Percentiles rank a stretch among this genome's conserved stretches.
phyloP scores from a whole-genome alignment of 1,284 basidiomycete genomes.

The Pyrrhoderma lamaoense region DNA sequence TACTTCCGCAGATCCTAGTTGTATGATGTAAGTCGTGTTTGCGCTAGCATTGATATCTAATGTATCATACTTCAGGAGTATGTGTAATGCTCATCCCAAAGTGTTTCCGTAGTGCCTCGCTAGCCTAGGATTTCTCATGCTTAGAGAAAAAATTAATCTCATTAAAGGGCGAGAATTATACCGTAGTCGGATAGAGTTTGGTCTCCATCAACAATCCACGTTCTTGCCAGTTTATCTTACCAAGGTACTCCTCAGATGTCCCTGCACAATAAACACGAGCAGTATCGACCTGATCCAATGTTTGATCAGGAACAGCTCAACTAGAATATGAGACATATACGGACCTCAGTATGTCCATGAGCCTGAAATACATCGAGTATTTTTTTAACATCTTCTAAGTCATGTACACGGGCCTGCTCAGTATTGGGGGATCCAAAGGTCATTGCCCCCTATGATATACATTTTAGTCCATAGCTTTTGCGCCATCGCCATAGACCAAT shows the following conservation, averaged over 20 bases:
- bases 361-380: constrained; percentile 32
- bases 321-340: neutral
- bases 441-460: constrained; percentile 26
- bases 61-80: constrained; percentile 4
- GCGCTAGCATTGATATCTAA: neutral
- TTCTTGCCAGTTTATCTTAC: constrained; percentile 29
- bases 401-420: constrained; percentile 26
- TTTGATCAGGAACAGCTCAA: constrained; percentile 9
- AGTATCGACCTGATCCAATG: constrained; percentile 26
- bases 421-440: constrained; percentile 28
- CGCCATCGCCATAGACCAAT: neutral
- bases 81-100: constrained; percentile 2
- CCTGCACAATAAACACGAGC: constrained; percentile 29
- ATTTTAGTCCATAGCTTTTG: neutral
- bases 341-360: constrained; percentile 31
- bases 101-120: neutral
- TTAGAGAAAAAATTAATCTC: too few species aligned
- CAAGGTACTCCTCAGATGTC: constrained; percentile 24
- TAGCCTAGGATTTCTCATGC: too few species aligned
- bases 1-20: constrained; percentile 29
- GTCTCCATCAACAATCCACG: constrained; percentile 37
- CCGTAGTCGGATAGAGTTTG: constrained; percentile 32
- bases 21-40: neutral
- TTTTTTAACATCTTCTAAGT: constrained; percentile 27
- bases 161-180: neutral